Conservation (phyloP, 2,329 filamentous ascomycete genomes). For the Grosmannia serpens region DNA sequence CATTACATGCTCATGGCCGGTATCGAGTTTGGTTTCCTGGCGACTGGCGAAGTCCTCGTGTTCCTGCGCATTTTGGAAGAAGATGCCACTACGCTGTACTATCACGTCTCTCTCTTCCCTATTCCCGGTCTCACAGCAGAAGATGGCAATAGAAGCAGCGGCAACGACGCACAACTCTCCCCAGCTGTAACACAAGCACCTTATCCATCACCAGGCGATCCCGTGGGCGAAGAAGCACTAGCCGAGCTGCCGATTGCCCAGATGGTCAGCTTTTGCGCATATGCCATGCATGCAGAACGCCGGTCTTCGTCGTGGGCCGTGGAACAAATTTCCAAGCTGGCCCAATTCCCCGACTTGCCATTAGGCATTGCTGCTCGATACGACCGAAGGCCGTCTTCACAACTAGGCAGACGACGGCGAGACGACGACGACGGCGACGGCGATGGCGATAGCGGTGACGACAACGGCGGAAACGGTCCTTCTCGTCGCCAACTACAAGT, state of each 20-base stretch:
- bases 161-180: background rate
- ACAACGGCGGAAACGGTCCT: background rate
- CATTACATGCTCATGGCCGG: conserved; percentile 8
- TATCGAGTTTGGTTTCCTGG: conserved; percentile 6
- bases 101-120: conserved; percentile 6
- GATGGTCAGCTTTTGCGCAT: conserved; percentile 5
- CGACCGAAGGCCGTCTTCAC: background rate
- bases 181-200: conserved; percentile 1
- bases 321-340: conserved; percentile 2
- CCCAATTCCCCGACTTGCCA: conserved; percentile 6
- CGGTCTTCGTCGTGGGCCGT: conserved; percentile 2
- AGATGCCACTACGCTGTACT: conserved; percentile 3
- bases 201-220: background rate
- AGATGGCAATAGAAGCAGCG: background rate
- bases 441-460: background rate
- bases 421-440: background rate
- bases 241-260: conserved; percentile 1
- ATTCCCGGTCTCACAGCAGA: background rate
- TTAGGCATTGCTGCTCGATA: background rate
- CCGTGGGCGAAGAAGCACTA: conserved; percentile 3
- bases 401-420: background rate
- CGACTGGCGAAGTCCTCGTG: conserved; percentile 4
- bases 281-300: conserved; percentile 4
- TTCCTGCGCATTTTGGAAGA: conserved; percentile 7
- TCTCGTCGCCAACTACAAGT: conserved; percentile 1